phyloP scores from a whole-genome alignment of 2,329 filamentous ascomycete species.

The Orbilia javanica region DNA sequence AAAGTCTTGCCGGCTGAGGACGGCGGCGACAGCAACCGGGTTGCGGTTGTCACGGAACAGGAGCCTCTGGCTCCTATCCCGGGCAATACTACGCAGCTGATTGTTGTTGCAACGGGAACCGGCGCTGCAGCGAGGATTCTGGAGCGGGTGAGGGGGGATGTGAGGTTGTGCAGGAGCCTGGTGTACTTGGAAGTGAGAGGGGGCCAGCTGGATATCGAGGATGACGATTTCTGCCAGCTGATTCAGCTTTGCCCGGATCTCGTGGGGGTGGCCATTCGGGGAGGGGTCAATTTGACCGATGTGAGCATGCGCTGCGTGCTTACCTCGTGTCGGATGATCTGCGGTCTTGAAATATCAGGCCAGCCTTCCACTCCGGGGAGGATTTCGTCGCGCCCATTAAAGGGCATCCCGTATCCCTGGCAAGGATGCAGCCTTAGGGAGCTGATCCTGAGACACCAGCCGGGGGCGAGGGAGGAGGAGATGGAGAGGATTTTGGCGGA shows the following conservation, averaged over 20 bases:
- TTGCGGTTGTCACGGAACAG: constrained; percentile 11
- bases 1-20: neutral
- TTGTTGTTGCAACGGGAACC: constrained; percentile 10
- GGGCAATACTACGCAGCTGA: neutral
- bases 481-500: neutral
- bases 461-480: neutral
- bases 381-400: neutral
- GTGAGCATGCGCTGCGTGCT: constrained; percentile 19
- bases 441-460: constrained; percentile 13
- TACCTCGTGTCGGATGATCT: constrained; percentile 18
- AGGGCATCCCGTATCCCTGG: neutral
- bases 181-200: constrained; percentile 8
- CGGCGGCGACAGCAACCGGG: neutral
- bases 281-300: constrained; percentile 9
- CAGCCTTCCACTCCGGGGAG: constrained; percentile 10
- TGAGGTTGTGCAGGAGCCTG: neutral
- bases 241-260: constrained; percentile 14
- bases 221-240: constrained; percentile 13
- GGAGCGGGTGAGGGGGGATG: constrained; percentile 10
- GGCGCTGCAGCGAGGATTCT: constrained; percentile 9
- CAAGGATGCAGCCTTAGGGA: constrained; percentile 12
- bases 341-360: constrained; percentile 14
- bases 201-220: constrained; percentile 10
- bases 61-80: constrained; percentile 11
- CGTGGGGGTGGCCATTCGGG: constrained; percentile 18